phyloP scores from a whole-genome alignment of 495 filamentous ascomycete species.

The Xylaria cubensis region DNA sequence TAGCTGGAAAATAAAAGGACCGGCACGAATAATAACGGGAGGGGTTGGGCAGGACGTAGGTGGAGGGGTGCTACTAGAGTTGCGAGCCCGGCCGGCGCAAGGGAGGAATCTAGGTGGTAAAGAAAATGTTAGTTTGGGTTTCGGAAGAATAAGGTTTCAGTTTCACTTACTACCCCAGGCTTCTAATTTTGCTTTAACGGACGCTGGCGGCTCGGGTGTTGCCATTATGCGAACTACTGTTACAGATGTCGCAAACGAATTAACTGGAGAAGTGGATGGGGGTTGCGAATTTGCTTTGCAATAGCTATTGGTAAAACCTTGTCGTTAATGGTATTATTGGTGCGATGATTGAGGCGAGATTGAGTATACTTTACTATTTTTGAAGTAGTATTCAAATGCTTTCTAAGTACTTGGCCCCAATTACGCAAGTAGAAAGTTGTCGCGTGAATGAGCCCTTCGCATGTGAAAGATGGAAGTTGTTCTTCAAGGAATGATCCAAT shows the following conservation, averaged over 20 bases:
- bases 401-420: not conserved
- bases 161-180: conserved; percentile 75
- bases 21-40: conserved; percentile 83
- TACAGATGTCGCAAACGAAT: not conserved
- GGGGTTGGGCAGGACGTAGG: conserved; percentile 71
- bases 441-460: not conserved
- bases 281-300: not conserved
- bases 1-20: conserved; percentile 88
- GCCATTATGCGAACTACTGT: conserved; percentile 42
- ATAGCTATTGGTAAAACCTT: not conserved
- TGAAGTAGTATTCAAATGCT: not conserved
- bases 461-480: not conserved
- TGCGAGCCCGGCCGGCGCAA: conserved; percentile 79
- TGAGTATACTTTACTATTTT: no score
- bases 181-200: conserved; percentile 57
- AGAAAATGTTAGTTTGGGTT: not conserved
- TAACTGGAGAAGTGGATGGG: not conserved
- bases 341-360: not conserved
- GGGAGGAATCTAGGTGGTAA: conserved; percentile 72
- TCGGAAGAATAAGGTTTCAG: not conserved
- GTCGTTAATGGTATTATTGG: not conserved
- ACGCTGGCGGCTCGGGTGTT: conserved; percentile 52
- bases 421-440: not conserved
- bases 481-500: not conserved
- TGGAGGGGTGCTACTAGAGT: conserved; percentile 81